Base-by-base conservation (phyloP, 2,329 filamentous ascomycete genomes). In the Aspergillus quadricinctus region DNA sequence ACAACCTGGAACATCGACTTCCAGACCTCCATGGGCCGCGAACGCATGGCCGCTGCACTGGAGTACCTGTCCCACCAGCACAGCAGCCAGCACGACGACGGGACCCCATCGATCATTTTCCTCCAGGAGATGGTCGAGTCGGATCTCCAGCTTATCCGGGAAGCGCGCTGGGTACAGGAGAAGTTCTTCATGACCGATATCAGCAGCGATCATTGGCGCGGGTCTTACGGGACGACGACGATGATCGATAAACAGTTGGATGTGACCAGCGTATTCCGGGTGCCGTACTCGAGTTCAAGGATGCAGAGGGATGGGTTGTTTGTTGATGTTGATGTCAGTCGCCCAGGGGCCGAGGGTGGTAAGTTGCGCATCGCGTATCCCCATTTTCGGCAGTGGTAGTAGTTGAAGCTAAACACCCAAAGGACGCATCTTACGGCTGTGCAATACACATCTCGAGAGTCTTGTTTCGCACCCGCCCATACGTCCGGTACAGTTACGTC, bases 401-500 rank as follows among this genome's bases (percentile, higher is more conserved):
- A n/a, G 3, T 17, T 17, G 14, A 17, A 29, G 19, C 55, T 35
- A n/a, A 40, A 1, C 9, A 21, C 21, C 19, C 14, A 41, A 62
- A 23, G 53, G 53, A 35, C 67, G 63, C 50, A 68, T 67, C 0
- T 59, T 84, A 5, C 75, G 82, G 3, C 63, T 85, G 3, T 83
- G 81, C 67, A 83, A 83, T 63, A 79, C 78, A 0, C 83, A 86
- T 63, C 78, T 85, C 3, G 83, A 85, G 64, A 83, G 80, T 2
- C 69, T 85, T 17, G 72, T 75, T 0, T 69, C 77, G 0, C 66
- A 77, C 4, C 81, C 80, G 0, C 80, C 81, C 0, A 67, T 75
- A 19, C 76, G 83, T 0, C 80, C 80, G 0, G 61, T 69, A 0
- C 82, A 85, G 62, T 67, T 85, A 53, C 63, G 71, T 23, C 61